Evolutionary conservation across 352 stramenopile species (phyloP), one percentile per base, ranked within the genome.

Genomic region (Thraustotheca clavata): DNA sequence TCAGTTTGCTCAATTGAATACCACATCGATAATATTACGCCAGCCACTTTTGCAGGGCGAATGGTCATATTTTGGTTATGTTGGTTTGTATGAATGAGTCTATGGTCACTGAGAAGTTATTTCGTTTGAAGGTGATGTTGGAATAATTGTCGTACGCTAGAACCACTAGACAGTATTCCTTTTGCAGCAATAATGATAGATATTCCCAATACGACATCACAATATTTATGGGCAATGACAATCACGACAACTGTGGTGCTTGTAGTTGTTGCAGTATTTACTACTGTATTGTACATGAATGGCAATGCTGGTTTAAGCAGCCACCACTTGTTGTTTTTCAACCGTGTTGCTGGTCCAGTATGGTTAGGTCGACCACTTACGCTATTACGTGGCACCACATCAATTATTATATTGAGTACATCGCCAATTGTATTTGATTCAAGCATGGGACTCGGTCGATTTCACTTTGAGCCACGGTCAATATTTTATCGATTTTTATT

Each of bases 21-120:
- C 24, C 2, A 52, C 2, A 24, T 2, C 3, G 1, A 32, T 33
- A 8, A 31, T 52, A 9, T 24, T 52, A 18, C 43, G 43, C 11
- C 43, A 52, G n/a, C 43, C 43, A 31, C n/a, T 52, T 24, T 31
- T 52, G 2, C 14, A 52, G 12, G 29, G 34, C 34, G 24, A 34
- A 29, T 61, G 22, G 22, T 48, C 27, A 16, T 46, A 34, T 49
- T 49, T 61, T 55, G 52, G 52, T 11, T 61, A 38, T n/a, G 18
- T 61, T 8, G 29, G 20, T 20, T 38, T 61, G 24, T 8, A 61
- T 38, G 52, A 61, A 16, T 61, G 52, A 38, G 52, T 61, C 16
- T 4, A 3, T 49, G 52, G 52, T 11, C 22, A 22, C 7, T 38
- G 52, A 18, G 52, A 61, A 29, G 52, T 46, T 1, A 22, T 46